Evolutionary conservation across 495 filamentous ascomycete species (phyloP), one percentile per base, ranked within the genome.

Genomic region (Cryomyces antarcticus): DNA sequence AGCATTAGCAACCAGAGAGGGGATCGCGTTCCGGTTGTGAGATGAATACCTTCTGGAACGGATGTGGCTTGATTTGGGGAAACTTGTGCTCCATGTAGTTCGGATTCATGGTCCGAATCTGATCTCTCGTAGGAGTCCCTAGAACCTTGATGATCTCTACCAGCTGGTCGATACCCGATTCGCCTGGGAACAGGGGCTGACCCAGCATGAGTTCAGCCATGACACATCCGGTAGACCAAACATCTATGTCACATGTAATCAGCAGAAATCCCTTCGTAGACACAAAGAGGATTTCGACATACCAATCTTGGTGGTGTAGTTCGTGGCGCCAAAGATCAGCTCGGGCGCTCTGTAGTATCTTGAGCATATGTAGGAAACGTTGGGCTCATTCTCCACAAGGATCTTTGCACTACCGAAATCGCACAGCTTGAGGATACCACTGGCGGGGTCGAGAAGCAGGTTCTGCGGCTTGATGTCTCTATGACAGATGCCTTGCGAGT

Each of bases 71-170:
- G 70, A 99, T 99, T 57, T 99, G 89, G 36, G 89, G 92, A 57
- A 99, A 99, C 64, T 96, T 96, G 64, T 99, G 89, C 63, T 96
- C 89, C 89, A 99, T 99, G 62, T 99, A 96, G 62, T 99, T 99
- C 41, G 89, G 92, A 58, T 99, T 99, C 92, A 99, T 99, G 39
- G 89, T 99, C 43, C 89, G 83, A 55, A 99, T 99, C 54, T 99
- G 89, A 52, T 99, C 89, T 17, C 89, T 71, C n/a, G 89, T 95
- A 10, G 92, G 89, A 11, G 89, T 99, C 24, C 89, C 89, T 44
- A 99, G 70, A 43, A 99, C 89, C 66, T 96, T 99, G 72, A 99
- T 99, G 56, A 99, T 96, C 62, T 99, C 89, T 24, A 99, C 89
- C 31, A 96, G 71, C 58, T 99, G 89, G 60, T 97, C 89, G 59